Conservation (phyloP, 2,329 filamentous ascomycete genomes). For the Spiromastix sp. region DNA sequence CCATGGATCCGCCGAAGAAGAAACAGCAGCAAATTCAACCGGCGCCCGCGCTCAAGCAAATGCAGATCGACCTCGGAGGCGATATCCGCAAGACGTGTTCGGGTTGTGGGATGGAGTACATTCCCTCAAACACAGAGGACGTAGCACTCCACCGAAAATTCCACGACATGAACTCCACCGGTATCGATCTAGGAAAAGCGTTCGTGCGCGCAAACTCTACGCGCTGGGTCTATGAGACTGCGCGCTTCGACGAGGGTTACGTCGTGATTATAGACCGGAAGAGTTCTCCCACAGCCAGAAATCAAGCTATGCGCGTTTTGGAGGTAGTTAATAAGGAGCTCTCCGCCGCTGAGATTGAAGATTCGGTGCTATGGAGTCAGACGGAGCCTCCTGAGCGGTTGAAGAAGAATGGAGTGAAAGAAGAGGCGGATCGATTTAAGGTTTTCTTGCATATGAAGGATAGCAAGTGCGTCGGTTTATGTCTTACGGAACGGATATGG, state of each 20-base stretch:
- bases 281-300: constrained; percentile 41
- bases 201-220: constrained; percentile 44
- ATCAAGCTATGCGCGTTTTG: constrained; percentile 45
- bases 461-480: constrained; percentile 52
- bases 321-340: constrained; percentile 54
- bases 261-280: constrained; percentile 50
- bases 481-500: constrained; percentile 51
- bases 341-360: constrained; percentile 48
- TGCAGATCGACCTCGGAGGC: constrained; percentile 50
- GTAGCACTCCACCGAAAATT: constrained; percentile 53
- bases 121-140: constrained; percentile 52
- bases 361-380: constrained; percentile 48
- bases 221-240: constrained; percentile 42
- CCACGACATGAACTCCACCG: constrained; percentile 51
- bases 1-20: constrained; percentile 28
- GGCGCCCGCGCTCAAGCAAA: constrained; percentile 40
- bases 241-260: constrained; percentile 39
- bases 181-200: constrained; percentile 50
- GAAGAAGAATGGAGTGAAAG: constrained; percentile 19
- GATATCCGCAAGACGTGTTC: constrained; percentile 47
- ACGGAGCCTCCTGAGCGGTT: constrained; percentile 29
- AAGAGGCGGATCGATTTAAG: constrained; percentile 43
- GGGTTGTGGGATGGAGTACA: constrained; percentile 56
- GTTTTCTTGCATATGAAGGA: constrained; percentile 52
- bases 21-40: constrained; percentile 18